Percentiles rank a stretch among this genome's conserved stretches.
These are phyloP conservation scores for Leucocoprinus leucothites DNA, from an alignment of 768 basidiomycete genomes.

Conservation along the genomic window DNA sequence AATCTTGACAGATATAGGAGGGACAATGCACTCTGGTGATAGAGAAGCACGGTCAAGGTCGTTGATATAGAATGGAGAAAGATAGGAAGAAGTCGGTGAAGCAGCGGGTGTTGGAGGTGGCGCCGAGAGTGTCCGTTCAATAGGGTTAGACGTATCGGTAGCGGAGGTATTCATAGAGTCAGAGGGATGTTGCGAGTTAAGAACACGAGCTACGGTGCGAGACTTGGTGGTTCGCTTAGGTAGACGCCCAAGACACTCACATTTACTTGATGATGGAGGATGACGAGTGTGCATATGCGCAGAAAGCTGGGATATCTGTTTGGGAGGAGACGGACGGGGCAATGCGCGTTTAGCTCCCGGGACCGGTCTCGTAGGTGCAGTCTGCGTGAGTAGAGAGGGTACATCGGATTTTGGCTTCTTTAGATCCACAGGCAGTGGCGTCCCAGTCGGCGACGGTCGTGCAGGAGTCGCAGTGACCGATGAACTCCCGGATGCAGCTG, in stretches of 20 bases:
- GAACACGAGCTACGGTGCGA: slow-evolving; percentile 17
- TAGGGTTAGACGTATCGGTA: slow-evolving; percentile 19
- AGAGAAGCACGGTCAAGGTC: slow-evolving; percentile 1
- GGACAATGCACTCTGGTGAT: slow-evolving; percentile 17
- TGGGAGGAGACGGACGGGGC: slow-evolving; percentile 34
- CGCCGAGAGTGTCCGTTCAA: slow-evolving; percentile 25
- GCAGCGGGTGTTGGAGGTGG: slow-evolving; percentile 37
- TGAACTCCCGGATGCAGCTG: slow-evolving; percentile 33
- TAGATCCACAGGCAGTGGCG: slow-evolving; percentile 20
- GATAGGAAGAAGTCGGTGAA: slow-evolving; percentile 20
- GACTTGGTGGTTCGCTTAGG: slow-evolving; percentile 12
- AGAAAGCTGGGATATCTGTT: slow-evolving; percentile 37
- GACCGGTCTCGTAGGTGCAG: slow-evolving; percentile 44
- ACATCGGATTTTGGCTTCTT: slow-evolving; percentile 22
- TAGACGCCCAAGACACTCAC: slow-evolving; percentile 10
- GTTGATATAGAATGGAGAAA: slow-evolving; percentile 12
- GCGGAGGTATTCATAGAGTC: slow-evolving; percentile 10
- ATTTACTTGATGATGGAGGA: slow-evolving; percentile 26
- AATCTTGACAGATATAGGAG: slow-evolving; percentile 82
- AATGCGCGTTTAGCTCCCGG: slow-evolving; percentile 22
- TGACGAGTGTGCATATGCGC: slow-evolving; percentile 35
- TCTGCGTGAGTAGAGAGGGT: slow-evolving; percentile 62
- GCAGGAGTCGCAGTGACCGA: slow-evolving; percentile 37
- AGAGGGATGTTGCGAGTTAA: slow-evolving; percentile 16
- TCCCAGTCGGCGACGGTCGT: slow-evolving; percentile 38